A percentile compares a stretch with the other conserved stretches of the same genome.
Evolutionary conservation across 2,329 filamentous ascomycete genomes (phyloP).

Genomic region (Rugonectria rugulosa): DNA sequence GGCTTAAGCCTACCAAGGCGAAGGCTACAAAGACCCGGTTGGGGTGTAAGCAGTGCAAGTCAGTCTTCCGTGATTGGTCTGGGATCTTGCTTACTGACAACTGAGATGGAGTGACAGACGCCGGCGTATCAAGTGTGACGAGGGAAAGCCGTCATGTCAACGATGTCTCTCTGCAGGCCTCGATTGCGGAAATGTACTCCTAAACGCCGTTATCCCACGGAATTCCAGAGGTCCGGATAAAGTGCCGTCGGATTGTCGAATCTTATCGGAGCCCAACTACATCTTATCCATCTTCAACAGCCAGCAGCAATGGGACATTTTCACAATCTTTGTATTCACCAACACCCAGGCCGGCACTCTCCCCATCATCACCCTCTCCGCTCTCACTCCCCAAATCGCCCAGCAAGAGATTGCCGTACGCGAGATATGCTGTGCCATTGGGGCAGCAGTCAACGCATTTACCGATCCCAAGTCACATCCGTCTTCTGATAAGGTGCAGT

Average conservation of each 20-base stretch:
- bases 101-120: slow-evolving; percentile 22
- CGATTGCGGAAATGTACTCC: slow-evolving; percentile 25
- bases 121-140: slow-evolving; percentile 37
- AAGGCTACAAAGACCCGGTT: slow-evolving; percentile 32
- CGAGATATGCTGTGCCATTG: slow-evolving; percentile 32
- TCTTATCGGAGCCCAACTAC: slow-evolving; percentile 24
- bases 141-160: slow-evolving; percentile 29
- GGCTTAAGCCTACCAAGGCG: slow-evolving; percentile 17
- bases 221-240: background rate
- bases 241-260: slow-evolving; percentile 20
- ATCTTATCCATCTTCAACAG: slow-evolving; percentile 27
- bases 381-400: slow-evolving; percentile 32
- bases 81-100: no score
- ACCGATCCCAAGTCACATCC: slow-evolving; percentile 15
- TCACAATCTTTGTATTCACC: slow-evolving; percentile 29
- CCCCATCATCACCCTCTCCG: slow-evolving; percentile 27
- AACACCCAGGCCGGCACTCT: slow-evolving; percentile 28
- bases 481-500: slow-evolving; percentile 17
- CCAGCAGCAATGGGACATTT: slow-evolving; percentile 34
- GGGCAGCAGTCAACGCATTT: slow-evolving; percentile 26
- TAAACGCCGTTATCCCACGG: background rate
- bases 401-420: slow-evolving; percentile 26
- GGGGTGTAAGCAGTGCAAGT: slow-evolving; percentile 36
- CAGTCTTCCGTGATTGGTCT: slow-evolving; percentile 14
- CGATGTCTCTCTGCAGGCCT: slow-evolving; percentile 23